Evolutionary conservation across 192 early-diverging fungal species (phyloP).

Genomic region (Linderina pennispora): DNA sequence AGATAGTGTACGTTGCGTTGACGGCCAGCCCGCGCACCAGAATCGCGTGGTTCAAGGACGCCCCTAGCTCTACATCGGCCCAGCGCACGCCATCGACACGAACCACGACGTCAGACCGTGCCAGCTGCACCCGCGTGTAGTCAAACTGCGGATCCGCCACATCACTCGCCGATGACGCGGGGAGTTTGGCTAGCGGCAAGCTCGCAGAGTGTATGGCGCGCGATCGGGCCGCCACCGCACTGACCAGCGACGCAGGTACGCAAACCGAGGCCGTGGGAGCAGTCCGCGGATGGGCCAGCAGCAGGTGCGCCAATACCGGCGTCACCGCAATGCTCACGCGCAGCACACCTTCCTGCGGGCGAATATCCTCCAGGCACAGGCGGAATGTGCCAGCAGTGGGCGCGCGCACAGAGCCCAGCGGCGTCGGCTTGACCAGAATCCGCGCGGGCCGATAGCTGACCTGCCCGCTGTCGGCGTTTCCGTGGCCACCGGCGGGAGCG

Average conservation of each 20-base stretch:
- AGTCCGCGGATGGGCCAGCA: conserved; percentile 20
- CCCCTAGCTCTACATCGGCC: conserved; percentile 11
- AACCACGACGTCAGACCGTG: conserved; percentile 25
- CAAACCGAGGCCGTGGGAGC: conserved; percentile 20
- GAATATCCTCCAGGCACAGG: conserved; percentile 11
- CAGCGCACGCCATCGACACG: conserved; percentile 37
- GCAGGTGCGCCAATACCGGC: conserved; percentile 26
- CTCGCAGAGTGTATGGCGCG: not conserved
- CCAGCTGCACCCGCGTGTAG: conserved; percentile 23
- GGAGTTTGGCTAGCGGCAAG: not conserved
- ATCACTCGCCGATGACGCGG: not conserved
- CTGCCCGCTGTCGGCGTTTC: not conserved
- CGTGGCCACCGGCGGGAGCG: not conserved
- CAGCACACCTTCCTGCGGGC: conserved; percentile 2
- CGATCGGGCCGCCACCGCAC: conserved; percentile 3
- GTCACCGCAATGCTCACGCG: conserved; percentile 19
- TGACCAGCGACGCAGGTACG: conserved; percentile 24
- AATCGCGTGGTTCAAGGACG: conserved; percentile 11
- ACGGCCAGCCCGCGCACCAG: conserved; percentile 11
- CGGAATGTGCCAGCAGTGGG: conserved; percentile 10
- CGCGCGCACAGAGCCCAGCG: conserved; percentile 20
- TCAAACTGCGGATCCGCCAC: conserved; percentile 32
- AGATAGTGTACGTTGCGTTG: conserved; percentile 6
- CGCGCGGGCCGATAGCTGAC: conserved; percentile 5
- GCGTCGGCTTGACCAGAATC: conserved; percentile 31